A percentile compares a stretch with the other conserved stretches of the same genome.
These are phyloP conservation scores for Rhodomyrtus psidioides DNA, from an alignment of 441 rosid genomes.

Conservation along the genomic window DNA sequence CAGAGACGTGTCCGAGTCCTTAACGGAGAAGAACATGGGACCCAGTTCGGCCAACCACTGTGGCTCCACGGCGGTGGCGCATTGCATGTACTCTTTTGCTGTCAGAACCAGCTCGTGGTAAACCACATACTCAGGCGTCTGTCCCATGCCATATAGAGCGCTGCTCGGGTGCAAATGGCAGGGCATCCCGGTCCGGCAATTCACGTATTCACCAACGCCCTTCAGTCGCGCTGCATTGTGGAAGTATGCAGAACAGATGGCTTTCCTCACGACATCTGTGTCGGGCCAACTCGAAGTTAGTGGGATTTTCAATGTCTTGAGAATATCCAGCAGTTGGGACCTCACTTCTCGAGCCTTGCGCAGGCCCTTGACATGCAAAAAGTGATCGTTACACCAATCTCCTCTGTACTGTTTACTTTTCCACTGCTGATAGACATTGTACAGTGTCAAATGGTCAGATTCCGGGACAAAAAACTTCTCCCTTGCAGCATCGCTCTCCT, in stretches of 20 bases:
- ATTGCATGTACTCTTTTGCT: constrained; percentile 93
- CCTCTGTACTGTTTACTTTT: constrained; percentile 89
- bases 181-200: constrained; percentile 83
- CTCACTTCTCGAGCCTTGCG: constrained; percentile 87
- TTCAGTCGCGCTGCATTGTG: constrained; percentile 85
- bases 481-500: constrained; percentile 94
- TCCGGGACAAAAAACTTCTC: constrained; percentile 95
- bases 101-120: constrained; percentile 89
- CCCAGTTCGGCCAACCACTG: constrained; percentile 96
- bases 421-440: constrained; percentile 91
- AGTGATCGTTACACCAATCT: constrained; percentile 91
- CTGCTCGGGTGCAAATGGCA: constrained; percentile 97
- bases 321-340: constrained; percentile 91
- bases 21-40: constrained; percentile 92
- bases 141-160: constrained; percentile 81
- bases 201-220: constrained; percentile 92
- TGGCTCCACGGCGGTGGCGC: constrained; percentile 90
- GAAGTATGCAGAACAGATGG: constrained; percentile 92
- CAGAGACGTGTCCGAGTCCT: constrained; percentile 83
- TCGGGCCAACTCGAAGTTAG: constrained; percentile 71
- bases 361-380: constrained; percentile 80
- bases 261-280: constrained; percentile 75
- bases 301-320: constrained; percentile 76
- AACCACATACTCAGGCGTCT: constrained; percentile 84
- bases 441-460: constrained; percentile 84